Evolutionary conservation across 2,329 filamentous ascomycete species (phyloP).

Genomic region (Penicillium hordei): DNA sequence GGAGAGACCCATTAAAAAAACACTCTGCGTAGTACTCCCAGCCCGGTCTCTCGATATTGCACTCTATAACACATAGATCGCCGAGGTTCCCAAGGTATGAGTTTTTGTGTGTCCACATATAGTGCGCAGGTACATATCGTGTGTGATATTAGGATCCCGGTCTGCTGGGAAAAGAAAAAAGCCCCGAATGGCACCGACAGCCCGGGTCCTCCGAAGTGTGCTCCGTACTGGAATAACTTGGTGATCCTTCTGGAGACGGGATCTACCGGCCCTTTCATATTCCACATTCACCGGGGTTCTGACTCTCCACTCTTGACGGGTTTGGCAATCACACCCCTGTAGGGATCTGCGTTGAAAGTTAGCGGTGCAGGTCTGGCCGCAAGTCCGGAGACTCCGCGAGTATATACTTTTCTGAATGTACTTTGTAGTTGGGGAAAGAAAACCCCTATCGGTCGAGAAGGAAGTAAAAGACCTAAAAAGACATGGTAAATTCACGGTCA

Average conservation of each 20-base stretch:
- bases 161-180: neutral
- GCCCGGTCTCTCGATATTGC: neutral
- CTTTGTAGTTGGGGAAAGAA: neutral
- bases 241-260: constrained; percentile 2
- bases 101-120: neutral
- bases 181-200: neutral
- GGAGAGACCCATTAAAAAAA: neutral
- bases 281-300: neutral
- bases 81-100: neutral
- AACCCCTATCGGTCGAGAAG: neutral
- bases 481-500: too few relatives aligned
- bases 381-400: neutral
- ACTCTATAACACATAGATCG: neutral
- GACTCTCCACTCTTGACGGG: neutral
- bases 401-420: neutral
- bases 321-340: neutral
- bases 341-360: neutral
- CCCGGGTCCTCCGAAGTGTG: neutral
- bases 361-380: neutral
- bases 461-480: neutral
- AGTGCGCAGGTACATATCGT: neutral
- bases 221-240: neutral
- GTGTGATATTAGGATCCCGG: neutral
- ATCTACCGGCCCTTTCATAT: constrained; percentile 11
- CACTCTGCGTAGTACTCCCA: neutral